Percentiles rank a stretch among this genome's conserved stretches.
Evolutionary conservation across 495 filamentous ascomycete genomes (phyloP).

Genomic region (Aspergillus panamensis): DNA sequence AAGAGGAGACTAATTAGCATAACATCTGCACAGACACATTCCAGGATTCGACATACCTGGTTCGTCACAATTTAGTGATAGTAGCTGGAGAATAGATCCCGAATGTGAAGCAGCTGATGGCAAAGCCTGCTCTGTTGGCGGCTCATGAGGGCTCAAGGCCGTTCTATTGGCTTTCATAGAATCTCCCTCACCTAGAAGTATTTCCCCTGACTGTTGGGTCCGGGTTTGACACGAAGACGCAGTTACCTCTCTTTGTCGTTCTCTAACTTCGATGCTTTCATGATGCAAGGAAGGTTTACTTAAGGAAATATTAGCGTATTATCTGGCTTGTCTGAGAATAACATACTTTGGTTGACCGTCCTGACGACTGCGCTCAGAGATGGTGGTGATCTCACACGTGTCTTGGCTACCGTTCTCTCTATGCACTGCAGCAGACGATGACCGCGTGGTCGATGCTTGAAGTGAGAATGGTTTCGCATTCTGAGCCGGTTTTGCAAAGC

Average conservation of each 20-base stretch:
- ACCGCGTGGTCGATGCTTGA: conserved; percentile 11
- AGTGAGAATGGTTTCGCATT: conserved; percentile 27
- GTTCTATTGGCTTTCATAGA: too few species aligned
- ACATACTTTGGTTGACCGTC: conserved; percentile 1
- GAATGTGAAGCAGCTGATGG: not conserved
- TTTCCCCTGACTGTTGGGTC: not conserved
- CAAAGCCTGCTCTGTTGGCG: not conserved
- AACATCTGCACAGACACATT: too few species aligned
- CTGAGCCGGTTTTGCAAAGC: conserved; percentile 32
- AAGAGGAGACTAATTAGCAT: too few species aligned
- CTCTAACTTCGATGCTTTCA: too few species aligned
- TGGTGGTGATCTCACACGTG: not conserved
- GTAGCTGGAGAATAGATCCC: not conserved
- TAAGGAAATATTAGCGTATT: too few species aligned
- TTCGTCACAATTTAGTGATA: not conserved
- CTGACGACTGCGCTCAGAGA: not conserved
- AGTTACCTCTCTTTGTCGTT: too few species aligned
- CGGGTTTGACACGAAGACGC: too few species aligned
- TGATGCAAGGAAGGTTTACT: too few species aligned
- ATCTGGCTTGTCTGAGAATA: too few species aligned
- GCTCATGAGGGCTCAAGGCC: too few species aligned
- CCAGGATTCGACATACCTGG: not conserved
- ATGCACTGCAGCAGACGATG: not conserved
- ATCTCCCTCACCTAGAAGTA: not conserved
- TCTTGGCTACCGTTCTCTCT: not conserved